These are phyloP conservation scores for Suhomyces pyralidae DNA, from an alignment of 805 yeast species.

Conservation along the genomic window DNA sequence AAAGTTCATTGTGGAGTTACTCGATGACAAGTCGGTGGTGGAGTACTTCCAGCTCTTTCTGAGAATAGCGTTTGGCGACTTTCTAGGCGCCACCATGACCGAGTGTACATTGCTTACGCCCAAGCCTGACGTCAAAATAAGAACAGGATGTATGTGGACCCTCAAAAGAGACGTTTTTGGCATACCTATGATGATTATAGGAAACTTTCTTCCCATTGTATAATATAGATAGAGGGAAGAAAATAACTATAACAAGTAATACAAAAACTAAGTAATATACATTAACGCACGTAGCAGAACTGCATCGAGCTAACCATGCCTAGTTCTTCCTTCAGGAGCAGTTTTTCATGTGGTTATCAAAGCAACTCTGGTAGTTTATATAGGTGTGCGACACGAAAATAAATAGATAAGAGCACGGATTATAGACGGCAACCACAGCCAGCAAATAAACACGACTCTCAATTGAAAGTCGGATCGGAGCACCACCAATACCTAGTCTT, in stretches of 20 bases:
- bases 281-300: neutral
- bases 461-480: neutral
- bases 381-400: neutral
- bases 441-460: neutral
- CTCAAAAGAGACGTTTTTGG: constrained; percentile 93
- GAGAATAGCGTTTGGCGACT: constrained; percentile 86
- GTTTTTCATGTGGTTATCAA: neutral
- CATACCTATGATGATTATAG: constrained; percentile 94
- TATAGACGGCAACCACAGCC: neutral
- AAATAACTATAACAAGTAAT: neutral
- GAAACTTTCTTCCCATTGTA: constrained; percentile 82
- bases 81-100: constrained; percentile 80
- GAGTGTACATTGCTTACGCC: constrained; percentile 77
- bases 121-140: constrained; percentile 48
- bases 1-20: constrained; percentile 73
- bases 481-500: too few relatives aligned
- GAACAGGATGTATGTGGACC: constrained; percentile 89
- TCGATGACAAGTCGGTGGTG: constrained; percentile 84
- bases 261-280: neutral
- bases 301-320: too few relatives aligned
- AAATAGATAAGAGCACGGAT: neutral
- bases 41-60: constrained; percentile 86
- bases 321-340: neutral
- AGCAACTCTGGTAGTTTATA: neutral
- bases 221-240: constrained; percentile 14